A percentile compares a stretch with the other conserved stretches of the same genome.
phyloP scores from a whole-genome alignment of 192 early-diverging fungal species.

The Linderina pennispora region DNA sequence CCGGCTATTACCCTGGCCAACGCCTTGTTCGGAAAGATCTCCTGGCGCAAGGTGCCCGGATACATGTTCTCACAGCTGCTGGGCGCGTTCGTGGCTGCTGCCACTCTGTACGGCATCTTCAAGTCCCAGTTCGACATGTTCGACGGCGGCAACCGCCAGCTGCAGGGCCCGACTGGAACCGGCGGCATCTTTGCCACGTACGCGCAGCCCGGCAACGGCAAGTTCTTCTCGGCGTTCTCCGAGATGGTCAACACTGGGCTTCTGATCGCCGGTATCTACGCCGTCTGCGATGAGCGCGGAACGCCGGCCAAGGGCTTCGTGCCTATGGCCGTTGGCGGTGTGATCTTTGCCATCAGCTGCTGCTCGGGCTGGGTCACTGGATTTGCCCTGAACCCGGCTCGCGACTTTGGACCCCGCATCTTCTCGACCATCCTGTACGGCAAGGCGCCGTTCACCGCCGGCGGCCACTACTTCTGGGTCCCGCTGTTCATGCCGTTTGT shows the following conservation, averaged over 20 bases:
- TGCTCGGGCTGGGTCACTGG: slow-evolving; percentile 62
- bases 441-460: slow-evolving; percentile 57
- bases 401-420: slow-evolving; percentile 73
- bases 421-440: slow-evolving; percentile 66
- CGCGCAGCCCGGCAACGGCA: slow-evolving; percentile 50
- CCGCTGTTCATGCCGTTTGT: slow-evolving; percentile 62
- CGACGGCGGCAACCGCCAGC: slow-evolving; percentile 47
- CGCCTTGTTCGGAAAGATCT: slow-evolving; percentile 60
- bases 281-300: slow-evolving; percentile 53
- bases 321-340: slow-evolving; percentile 55
- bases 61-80: slow-evolving; percentile 65
- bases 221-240: slow-evolving; percentile 50
- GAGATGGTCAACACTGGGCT: slow-evolving; percentile 67
- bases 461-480: slow-evolving; percentile 65
- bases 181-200: slow-evolving; percentile 64
- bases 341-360: slow-evolving; percentile 55
- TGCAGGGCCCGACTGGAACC: slow-evolving; percentile 47
- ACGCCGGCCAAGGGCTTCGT: slow-evolving; percentile 49
- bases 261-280: slow-evolving; percentile 57
- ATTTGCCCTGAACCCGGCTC: slow-evolving; percentile 69
- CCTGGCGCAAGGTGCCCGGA: slow-evolving; percentile 60
- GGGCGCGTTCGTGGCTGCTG: slow-evolving; percentile 67
- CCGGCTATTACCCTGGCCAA: slow-evolving; percentile 68
- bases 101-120: slow-evolving; percentile 59
- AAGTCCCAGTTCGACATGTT: slow-evolving; percentile 51